Base-by-base conservation (phyloP, 1,139 yeast genomes). In the Magnusiomyces tetraspermus region DNA sequence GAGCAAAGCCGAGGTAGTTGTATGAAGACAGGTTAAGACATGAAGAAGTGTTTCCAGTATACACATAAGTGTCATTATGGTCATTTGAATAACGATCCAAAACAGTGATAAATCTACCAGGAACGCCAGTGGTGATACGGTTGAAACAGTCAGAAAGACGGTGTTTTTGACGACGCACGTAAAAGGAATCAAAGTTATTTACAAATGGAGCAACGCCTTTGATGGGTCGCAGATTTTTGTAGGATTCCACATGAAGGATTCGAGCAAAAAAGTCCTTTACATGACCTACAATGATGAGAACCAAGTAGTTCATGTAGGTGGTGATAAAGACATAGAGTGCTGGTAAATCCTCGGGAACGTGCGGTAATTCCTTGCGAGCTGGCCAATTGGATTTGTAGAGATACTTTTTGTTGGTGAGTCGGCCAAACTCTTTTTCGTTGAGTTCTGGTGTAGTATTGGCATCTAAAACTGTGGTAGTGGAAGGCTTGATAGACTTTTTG, bases 181-280 rank as follows among this genome's bases (percentile, higher is more conserved):
- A 92, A 66, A 92, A 94, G 60, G 87, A 82, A 69, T 92, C 99
- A 67, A 92, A 90, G 49, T 89, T 94, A 48, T 94, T 86, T 62
- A 85, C 86, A 85, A 96, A 84, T 41, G 99, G 97, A 36, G 98
- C 97, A 64, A 87, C 83, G 1, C 99, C 99, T 66, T 92, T 82
- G 58, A 77, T 76, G 64, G 86, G 94, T 51, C 84, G 72, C 56
- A 90, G 75, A 61, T 86, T 84, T 47, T 50, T 72, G 72, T 67
- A 83, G 83, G 57, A 76, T 76, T 51, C 74, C 24, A 86, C 84
- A 63, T 77, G 78, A 67, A 90, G 84, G 28, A 75, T 71, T 66
- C 85, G 80, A 50, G 95, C 96, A 57, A 88, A 78, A 66, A 84
- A 90, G 70, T 92, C 99, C 60, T 90, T 81, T 41, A 89, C 71